Percentiles rank a stretch among this genome's conserved stretches.
Evolutionary conservation across 352 stramenopile genomes (phyloP).

Genomic region (Globisporangium rhizosaccharum): DNA sequence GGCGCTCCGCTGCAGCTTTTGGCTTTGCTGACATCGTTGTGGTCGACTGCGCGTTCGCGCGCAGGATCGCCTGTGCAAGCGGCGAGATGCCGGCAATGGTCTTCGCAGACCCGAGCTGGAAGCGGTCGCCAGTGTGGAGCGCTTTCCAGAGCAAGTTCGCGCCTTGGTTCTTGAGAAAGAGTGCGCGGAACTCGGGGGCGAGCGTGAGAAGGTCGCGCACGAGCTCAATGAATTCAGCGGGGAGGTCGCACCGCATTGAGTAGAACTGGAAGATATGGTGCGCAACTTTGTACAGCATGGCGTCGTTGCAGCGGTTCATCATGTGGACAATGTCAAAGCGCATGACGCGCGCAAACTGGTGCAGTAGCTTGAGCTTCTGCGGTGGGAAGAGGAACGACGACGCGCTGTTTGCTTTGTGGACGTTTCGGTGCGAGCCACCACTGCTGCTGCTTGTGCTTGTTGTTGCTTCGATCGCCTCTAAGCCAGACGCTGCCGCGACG

Average conservation of each 20-base stretch:
- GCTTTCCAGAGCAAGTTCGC: constrained; percentile 40
- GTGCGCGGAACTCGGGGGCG: constrained; percentile 25
- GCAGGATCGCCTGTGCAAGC: constrained; percentile 7
- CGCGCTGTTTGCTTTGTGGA: constrained; percentile 7
- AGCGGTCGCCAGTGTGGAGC: constrained; percentile 25
- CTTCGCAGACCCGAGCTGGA: constrained; percentile 1
- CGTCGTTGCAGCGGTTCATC: constrained; percentile 29
- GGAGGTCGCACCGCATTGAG: constrained; percentile 26
- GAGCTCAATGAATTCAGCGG: constrained; percentile 29
- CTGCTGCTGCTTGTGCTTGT: constrained; percentile 1
- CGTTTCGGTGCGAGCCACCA: not conserved
- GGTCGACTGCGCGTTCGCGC: not conserved
- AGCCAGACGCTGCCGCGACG: constrained; percentile 21
- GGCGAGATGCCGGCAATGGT: constrained; percentile 1
- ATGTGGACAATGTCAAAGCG: constrained; percentile 35
- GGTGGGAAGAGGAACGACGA: not conserved
- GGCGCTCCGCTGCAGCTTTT: constrained; percentile 10
- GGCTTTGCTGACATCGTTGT: not conserved
- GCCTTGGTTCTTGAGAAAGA: constrained; percentile 46
- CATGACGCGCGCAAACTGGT: constrained; percentile 26
- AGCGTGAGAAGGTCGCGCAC: constrained; percentile 35
- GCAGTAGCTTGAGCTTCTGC: constrained; percentile 23
- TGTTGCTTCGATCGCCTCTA: constrained; percentile 16
- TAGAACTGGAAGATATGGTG: constrained; percentile 51
- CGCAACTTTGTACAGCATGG: constrained; percentile 25